Evolutionary conservation across 352 stramenopile genomes (phyloP), one percentile per base, ranked within the genome.

Genomic region (Sclerospora graminicola): DNA sequence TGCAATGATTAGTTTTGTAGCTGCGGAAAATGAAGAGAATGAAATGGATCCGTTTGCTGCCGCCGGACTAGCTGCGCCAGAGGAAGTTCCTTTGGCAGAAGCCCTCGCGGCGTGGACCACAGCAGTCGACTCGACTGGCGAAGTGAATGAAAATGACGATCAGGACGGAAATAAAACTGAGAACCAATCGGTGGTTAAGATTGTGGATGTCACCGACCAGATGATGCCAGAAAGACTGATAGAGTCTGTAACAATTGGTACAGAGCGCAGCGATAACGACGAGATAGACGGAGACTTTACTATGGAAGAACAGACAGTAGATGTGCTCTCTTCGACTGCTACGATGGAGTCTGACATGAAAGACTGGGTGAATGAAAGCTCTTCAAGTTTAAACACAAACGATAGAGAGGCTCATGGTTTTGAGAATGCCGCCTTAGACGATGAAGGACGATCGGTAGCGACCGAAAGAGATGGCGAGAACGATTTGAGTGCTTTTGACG

Each of bases 31-130:
- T 1, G 47, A 30, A 0, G 45, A 63, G 20, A 40, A 50, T 21
- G 34, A n/a, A n/a, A n/a, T 55, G 26, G 58, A 67, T 13, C 58
- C 58, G 19, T 67, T 67, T 42, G 54, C 51, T 18, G 53, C 57
- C 34, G 58, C 58, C 37, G 58, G 53, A 34, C 26, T 67, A 20
- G 45, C 49, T 1, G 48, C 54, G 11, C 44, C 55, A 14, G 29
- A 54, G 11, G 44, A 63, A 27, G 30, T 63, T 9, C 48, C 58
- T 16, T 36, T 63, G 31, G 53, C 37, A 21, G 53, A 63, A 15
- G 53, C 54, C 18, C 54, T 67, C 39, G 48, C 49, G 30, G 48
- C 54, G 2, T 63, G 58, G 58, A 46, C 34, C 26, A 47, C 41
- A 9, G 42, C 35, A 30, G 45, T 30, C 14, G 48, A 53, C 11